Percentiles rank a stretch among this genome's conserved stretches.
phyloP scores from a whole-genome alignment of 2,329 filamentous ascomycete genomes.

The Epichloe sibirici region DNA sequence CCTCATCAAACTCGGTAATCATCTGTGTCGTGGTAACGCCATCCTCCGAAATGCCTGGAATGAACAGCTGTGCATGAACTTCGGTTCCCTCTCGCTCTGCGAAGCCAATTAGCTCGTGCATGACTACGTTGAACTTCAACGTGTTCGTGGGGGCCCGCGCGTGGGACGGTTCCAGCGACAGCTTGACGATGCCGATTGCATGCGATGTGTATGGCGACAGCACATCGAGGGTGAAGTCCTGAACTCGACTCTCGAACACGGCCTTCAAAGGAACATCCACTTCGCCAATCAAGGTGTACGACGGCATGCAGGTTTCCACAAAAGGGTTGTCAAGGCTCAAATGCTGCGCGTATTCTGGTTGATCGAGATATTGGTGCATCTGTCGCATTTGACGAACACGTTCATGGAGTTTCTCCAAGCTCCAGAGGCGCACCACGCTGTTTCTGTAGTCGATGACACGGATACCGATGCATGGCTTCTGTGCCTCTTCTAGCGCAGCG shows the following conservation, averaged over 20 bases:
- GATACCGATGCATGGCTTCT: slow-evolving; percentile 83
- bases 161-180: slow-evolving; percentile 87
- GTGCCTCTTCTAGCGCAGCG: slow-evolving; percentile 62
- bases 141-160: slow-evolving; percentile 85
- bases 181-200: slow-evolving; percentile 77
- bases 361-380: slow-evolving; percentile 91
- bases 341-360: slow-evolving; percentile 88
- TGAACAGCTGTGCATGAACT: slow-evolving; percentile 93
- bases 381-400: slow-evolving; percentile 88
- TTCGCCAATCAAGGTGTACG: slow-evolving; percentile 86
- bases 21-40: slow-evolving; percentile 92
- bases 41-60: slow-evolving; percentile 79
- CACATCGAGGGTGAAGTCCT: slow-evolving; percentile 86
- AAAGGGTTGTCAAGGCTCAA: slow-evolving; percentile 91
- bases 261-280: slow-evolving; percentile 83
- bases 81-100: slow-evolving; percentile 91
- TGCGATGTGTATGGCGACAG: slow-evolving; percentile 86
- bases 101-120: slow-evolving; percentile 92
- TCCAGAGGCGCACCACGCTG: slow-evolving; percentile 83
- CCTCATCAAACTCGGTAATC: slow-evolving; percentile 88
- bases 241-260: slow-evolving; percentile 87
- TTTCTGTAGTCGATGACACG: slow-evolving; percentile 86
- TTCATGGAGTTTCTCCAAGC: slow-evolving; percentile 78
- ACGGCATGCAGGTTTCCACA: slow-evolving; percentile 77
- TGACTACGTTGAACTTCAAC: slow-evolving; percentile 95